Conservation (phyloP, 2,329 filamentous ascomycete species). For the Fusarium staphyleae region DNA sequence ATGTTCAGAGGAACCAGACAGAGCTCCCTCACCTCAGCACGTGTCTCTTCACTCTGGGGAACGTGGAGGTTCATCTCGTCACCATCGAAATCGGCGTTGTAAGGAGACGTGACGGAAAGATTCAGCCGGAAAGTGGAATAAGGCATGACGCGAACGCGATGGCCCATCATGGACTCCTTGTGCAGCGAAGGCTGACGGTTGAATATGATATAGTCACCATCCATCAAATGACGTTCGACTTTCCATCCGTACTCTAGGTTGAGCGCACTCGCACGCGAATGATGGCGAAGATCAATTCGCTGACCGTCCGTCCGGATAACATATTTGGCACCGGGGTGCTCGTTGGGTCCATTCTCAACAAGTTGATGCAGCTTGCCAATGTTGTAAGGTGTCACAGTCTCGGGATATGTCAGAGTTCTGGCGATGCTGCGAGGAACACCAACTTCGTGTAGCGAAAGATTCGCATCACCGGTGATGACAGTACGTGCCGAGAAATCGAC, state of each 20-base stretch:
- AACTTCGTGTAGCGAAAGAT: constrained; percentile 94
- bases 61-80: constrained; percentile 99
- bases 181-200: constrained; percentile 99
- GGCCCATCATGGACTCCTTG: constrained; percentile 99
- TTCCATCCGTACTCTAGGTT: constrained; percentile 97
- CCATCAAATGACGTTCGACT: constrained; percentile 94
- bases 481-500: constrained; percentile 99
- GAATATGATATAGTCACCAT: constrained; percentile 98
- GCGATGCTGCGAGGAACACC: constrained; percentile 95
- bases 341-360: constrained; percentile 91
- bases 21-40: constrained; percentile 90
- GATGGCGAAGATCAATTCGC: constrained; percentile 92
- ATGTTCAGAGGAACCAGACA: constrained; percentile 99
- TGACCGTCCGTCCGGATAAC: constrained; percentile 94
- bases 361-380: constrained; percentile 89
- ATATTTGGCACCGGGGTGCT: constrained; percentile 95
- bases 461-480: constrained; percentile 98
- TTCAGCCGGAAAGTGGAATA: constrained; percentile 99
- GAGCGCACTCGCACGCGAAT: constrained; percentile 86
- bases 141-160: constrained; percentile 96
- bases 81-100: constrained; percentile 99
- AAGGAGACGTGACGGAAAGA: constrained; percentile 94
- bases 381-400: constrained; percentile 97
- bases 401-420: constrained; percentile 90
- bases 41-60: constrained; percentile 94